Base-by-base conservation (phyloP, 257 asterid genomes). In the Anisodus tanguticus region DNA sequence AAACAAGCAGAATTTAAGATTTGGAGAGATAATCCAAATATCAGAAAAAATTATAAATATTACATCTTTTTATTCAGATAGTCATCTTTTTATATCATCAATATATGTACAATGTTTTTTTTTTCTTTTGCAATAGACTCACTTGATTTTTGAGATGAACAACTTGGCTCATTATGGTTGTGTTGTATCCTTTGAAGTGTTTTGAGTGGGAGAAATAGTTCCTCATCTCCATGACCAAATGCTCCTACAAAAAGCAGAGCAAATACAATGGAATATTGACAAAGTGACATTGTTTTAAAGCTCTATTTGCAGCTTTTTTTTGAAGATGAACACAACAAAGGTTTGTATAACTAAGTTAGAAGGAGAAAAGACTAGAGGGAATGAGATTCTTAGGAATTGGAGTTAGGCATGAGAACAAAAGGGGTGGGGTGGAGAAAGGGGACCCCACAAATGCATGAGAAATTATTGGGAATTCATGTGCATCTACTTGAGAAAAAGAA, bases 401-500 rank as follows among this genome's bases (percentile, higher is more conserved):
- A 91, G 76, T 85, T 89, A 89, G 90, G 97, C 89, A 85, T 84
- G 91, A 63, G 31, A 92, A 93, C 98, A 94, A 95, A 91, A 86
- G 87, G 86, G 87, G 83, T 85, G 90, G 87, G 94, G 90, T 91
- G 95, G 90, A 90, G 71, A 53, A 15, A 64, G 94, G 8, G 88
- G 79, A 80, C 84, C 99, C 98, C 97, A 93, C 99, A 26, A 66
- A 90, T 94, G 95, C 98, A 94, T 95, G 97, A 92, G 89, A 94
- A 95, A 95, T 95, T 86, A 94, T 95, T 95, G 97, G 93, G 82
- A 89, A 86, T 92, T 95, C 99, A 95, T 97, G 97, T 94, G 98
- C 90, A 90, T 49, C 84, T 83, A 85, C 83, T 84, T 78, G 58
- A 78, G 68, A 81, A 67, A 55, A 26, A 10, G 45, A 77, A 53